A percentile compares a stretch with the other conserved stretches of the same genome.
Conservation (phyloP, 257 asterid species). For the Solanum raphanifolium region DNA sequence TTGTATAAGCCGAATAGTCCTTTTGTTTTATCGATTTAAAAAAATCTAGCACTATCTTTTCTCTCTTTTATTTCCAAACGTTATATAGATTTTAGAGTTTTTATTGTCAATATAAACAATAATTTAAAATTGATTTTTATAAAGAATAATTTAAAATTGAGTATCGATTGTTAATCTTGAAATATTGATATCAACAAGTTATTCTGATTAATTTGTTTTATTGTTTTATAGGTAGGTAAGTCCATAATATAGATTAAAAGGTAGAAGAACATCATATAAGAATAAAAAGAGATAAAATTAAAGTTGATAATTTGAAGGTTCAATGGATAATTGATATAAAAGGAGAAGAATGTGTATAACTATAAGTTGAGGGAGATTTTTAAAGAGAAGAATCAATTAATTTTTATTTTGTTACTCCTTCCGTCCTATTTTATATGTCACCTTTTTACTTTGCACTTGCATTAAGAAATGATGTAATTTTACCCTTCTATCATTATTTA, state of each 20-base stretch:
- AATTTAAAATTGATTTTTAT: not conserved
- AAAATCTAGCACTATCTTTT: not conserved
- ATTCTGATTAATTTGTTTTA: not conserved
- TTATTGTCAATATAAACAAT: not conserved
- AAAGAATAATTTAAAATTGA: not conserved
- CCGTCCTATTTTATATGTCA: too few species aligned
- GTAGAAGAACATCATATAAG: not conserved
- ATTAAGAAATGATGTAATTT: too few species aligned
- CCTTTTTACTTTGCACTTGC: too few species aligned
- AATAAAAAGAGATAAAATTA: not conserved
- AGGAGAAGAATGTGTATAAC: not conserved
- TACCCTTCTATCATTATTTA: too few species aligned
- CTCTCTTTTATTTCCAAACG: not conserved
- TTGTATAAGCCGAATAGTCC: not conserved
- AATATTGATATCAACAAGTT: not conserved
- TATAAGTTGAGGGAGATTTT: not conserved
- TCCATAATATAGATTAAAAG: not conserved
- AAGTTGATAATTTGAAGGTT: not conserved
- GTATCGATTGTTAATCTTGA: not conserved
- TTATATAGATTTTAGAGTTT: not conserved
- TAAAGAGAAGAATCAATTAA: not conserved
- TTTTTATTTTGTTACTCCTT: not conserved
- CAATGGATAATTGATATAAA: not conserved
- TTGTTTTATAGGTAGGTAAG: not conserved
- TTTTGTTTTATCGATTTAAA: not conserved